Evolutionary conservation across 2,329 filamentous ascomycete genomes (phyloP), one percentile per base, ranked within the genome.

Genomic region (Chaetomium globosum): DNA sequence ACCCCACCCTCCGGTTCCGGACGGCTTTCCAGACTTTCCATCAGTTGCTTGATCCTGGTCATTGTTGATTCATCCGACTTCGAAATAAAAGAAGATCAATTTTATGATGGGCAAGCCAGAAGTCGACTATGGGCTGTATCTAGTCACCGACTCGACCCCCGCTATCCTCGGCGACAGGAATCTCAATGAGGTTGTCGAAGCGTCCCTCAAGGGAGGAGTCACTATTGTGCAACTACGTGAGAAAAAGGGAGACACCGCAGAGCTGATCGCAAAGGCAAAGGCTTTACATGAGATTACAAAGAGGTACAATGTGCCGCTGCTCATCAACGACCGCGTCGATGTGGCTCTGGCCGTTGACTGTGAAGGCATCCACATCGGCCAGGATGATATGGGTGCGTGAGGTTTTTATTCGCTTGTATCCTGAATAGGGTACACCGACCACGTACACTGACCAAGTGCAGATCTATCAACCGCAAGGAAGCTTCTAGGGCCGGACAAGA

Each of bases 241-340:
- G 80, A 97, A 98, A 80, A 87, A 82, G 51, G 89, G 87, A 74
- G 89, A 93, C 71, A 95, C 90, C 1, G 86, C 83, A 23, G 81
- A 81, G 12, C 84, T 95, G 67, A 85, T 97, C 56, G 79, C 83
- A n/a, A 90, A 84, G 51, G 93, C 89, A 19, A 84, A 83, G 71
- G 83, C 80, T 70, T 83, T 98, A 59, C 93, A 96, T 75, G 76
- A 80, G 46, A 80, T 95, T 68, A 94, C 92, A 23, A 81, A 81
- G 69, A 80, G 81, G 55, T 82, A 90, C 74, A 81, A 82, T 19
- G 86, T 97, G 3, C 94, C 94, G 33, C 83, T 98, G 64, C 81
- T 98, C 62, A 93, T 98, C 80, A 98, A 98, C 75, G 95, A 98
- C 76, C 87, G 93, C 13, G 85, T 97, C 6, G 93, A 97, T 75